Evolutionary conservation across 768 basidiomycete species (phyloP).

Genomic region (Rhizopogon rudus): DNA sequence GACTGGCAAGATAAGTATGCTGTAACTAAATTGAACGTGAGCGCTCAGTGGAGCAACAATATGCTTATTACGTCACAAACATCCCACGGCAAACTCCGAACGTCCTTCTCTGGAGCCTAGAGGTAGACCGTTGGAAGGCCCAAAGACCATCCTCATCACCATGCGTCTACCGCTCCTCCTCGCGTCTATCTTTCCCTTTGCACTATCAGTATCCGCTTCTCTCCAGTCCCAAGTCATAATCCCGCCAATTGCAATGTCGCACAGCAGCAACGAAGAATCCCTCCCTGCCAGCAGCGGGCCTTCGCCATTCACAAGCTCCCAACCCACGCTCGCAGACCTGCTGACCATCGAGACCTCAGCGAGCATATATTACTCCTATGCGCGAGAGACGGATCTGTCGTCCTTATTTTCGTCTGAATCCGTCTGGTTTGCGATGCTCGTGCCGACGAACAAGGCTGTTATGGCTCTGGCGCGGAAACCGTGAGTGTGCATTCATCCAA

Average conservation of each 20-base stretch:
- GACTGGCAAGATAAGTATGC: too few relatives aligned
- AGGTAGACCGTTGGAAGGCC: too few relatives aligned
- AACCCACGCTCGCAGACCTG: conserved; percentile 67
- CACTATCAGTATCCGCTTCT: conserved; percentile 26
- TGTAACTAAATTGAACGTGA: too few relatives aligned
- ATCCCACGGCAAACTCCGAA: background rate
- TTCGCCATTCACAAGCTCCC: conserved; percentile 34
- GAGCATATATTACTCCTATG: conserved; percentile 84
- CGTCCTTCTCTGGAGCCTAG: background rate
- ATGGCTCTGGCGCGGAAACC: conserved; percentile 80
- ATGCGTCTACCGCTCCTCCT: conserved; percentile 19
- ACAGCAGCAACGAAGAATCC: conserved; percentile 10
- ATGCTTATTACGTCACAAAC: too few relatives aligned
- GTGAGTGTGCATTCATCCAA: conserved; percentile 38
- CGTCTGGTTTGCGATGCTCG: conserved; percentile 55
- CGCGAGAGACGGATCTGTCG: conserved; percentile 65
- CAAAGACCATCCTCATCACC: background rate
- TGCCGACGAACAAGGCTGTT: conserved; percentile 84
- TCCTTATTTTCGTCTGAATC: conserved; percentile 32
- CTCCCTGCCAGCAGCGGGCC: conserved; percentile 3
- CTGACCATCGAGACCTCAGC: conserved; percentile 71
- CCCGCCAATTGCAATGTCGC: conserved; percentile 11
- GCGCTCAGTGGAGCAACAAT: too few relatives aligned
- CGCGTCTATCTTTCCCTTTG: conserved; percentile 22
- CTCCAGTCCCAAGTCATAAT: conserved; percentile 22